Evolutionary conservation across 2,329 filamentous ascomycete genomes (phyloP), one percentile per base, ranked within the genome.

Genomic region (Graphiopsis chlorocephala): DNA sequence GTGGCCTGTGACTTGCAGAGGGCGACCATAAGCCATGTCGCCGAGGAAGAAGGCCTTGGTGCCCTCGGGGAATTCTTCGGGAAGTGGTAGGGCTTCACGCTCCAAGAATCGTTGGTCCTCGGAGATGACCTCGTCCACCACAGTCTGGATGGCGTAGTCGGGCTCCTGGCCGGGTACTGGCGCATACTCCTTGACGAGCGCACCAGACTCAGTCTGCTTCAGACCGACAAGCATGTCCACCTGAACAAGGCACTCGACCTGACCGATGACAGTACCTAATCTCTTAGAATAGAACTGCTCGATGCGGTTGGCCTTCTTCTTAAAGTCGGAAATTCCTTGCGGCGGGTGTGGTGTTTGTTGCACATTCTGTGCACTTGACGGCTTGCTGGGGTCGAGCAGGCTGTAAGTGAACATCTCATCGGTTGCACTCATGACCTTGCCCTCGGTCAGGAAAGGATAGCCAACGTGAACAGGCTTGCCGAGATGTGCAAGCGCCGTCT

Each of bases 381-480:
- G 72, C 48, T 67, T 66, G 76, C 77, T 47, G 82, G 83, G 65
- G 35, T 88, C 83, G 1, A 89, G 84, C 38, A 95, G 81, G 20
- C 88, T 83, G 74, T 97, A 99, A 72, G 91, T 90, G 75, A 98
- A 98, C 29, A 98, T 83, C 76, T 98, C 94, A 75, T 99, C 95
- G 0, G 93, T 94, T 1, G 98, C 91, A 63, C 88, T 89, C 60
- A 92, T 84, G 31, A 99, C 88, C 79, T 94, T 94, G 61, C 92
- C 95, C 79, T 99, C 96, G 72, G 96, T 91, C 68, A 99, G 80
- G 80, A 97, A 99, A 1, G 95, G 95, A 73, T 96, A 99, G 42
- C 94, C 93, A 66, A 98, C 91, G 75, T 92, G 92, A 66, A 96
- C 93, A 66, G 89, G 88, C 77, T 94, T 86, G 52, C 93, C 94